A percentile compares a stretch with the other conserved stretches of the same genome.
phyloP scores from a whole-genome alignment of 306 rosid genomes.

The Lablab purpureus region DNA sequence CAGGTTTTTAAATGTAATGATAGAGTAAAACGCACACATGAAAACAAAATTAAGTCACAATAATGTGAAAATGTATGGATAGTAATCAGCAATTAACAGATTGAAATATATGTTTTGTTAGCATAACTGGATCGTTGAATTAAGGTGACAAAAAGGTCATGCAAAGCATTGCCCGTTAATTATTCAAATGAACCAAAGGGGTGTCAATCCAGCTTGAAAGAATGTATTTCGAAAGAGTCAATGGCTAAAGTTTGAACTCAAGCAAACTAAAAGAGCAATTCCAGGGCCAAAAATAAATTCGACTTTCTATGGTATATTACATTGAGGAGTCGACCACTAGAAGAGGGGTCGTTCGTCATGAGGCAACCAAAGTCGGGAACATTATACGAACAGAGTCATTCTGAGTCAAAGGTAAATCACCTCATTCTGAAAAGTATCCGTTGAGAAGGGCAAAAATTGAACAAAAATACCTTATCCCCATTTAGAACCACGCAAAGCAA shows the following conservation, averaged over 20 bases:
- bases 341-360: conserved; percentile 11
- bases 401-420: conserved; percentile 37
- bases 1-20: conserved; percentile 29
- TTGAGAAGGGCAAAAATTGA: conserved; percentile 1
- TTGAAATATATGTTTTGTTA: conserved; percentile 13
- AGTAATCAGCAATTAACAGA: conserved; percentile 8
- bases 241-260: conserved; percentile 25
- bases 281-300: conserved; percentile 5
- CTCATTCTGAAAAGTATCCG: conserved; percentile 33
- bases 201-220: conserved; percentile 36
- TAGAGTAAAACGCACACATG: background rate
- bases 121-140: conserved; percentile 4
- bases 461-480: conserved; percentile 24
- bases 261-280: conserved; percentile 3
- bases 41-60: conserved; percentile 15
- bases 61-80: conserved; percentile 15
- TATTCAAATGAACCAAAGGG: conserved; percentile 32
- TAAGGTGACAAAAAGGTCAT: conserved; percentile 13
- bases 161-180: conserved; percentile 3
- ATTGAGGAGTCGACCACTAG: conserved; percentile 35
- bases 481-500: conserved; percentile 29
- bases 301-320: conserved; percentile 20
- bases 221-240: background rate
- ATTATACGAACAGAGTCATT: conserved; percentile 17
- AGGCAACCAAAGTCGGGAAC: conserved; percentile 31